Percentiles rank a stretch among this genome's conserved stretches.
phyloP scores from a whole-genome alignment of 441 rosid species.

The Corymbia citriodora region DNA sequence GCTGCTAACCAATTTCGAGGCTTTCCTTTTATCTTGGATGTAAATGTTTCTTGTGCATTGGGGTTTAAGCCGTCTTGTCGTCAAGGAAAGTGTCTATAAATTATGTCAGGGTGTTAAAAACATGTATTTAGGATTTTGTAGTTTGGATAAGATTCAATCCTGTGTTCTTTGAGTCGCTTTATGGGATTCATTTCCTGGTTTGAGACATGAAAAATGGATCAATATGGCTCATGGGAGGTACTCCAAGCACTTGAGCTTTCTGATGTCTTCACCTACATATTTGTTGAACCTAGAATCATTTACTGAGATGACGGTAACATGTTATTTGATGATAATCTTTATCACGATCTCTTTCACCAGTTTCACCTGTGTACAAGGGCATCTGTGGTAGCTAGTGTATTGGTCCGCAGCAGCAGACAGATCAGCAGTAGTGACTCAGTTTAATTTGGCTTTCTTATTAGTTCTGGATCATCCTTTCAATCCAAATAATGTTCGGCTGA shows the following conservation, averaged over 20 bases:
- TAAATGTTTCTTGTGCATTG: conserved; percentile 12
- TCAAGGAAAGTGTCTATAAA: not conserved
- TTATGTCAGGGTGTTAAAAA: not conserved
- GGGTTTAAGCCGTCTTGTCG: not conserved
- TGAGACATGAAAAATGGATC: not conserved
- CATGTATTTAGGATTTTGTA: not conserved
- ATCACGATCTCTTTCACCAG: not conserved
- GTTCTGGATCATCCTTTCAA: not conserved
- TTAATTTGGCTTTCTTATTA: not conserved
- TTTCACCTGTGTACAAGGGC: not conserved
- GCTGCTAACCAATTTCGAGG: not conserved
- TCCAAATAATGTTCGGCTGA: not conserved
- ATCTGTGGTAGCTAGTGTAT: not conserved
- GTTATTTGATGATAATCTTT: not conserved
- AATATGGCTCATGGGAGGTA: not conserved
- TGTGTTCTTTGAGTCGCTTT: not conserved
- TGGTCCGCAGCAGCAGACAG: not conserved
- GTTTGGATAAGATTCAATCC: not conserved
- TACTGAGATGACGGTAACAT: not conserved
- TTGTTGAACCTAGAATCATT: not conserved
- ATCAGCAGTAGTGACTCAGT: not conserved
- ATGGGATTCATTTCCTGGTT: not conserved
- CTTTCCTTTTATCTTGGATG: conserved; percentile 1
- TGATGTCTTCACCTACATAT: not conserved
- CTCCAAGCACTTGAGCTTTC: not conserved